Base-by-base conservation (phyloP, 2,329 filamentous ascomycete species). In the Diaporthe capsici region DNA sequence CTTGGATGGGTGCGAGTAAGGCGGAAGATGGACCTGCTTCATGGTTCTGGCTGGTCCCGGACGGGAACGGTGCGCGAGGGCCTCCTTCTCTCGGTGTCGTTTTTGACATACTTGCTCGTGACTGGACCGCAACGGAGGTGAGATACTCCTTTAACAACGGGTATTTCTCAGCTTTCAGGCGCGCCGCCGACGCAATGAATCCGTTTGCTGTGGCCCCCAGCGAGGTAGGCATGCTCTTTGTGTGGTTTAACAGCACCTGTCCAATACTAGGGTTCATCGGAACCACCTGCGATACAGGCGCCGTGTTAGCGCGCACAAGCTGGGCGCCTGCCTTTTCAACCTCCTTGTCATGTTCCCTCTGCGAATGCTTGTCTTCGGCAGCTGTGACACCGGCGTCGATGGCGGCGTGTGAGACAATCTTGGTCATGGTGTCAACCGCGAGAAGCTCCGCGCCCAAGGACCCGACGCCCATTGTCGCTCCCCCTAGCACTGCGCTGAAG, bases 121-220 rank as follows among this genome's bases (percentile, higher is more conserved):
- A 63, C 31, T 72, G 71, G 47, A 20, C 15, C 12, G 57, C 42
- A 25, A 72, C 31, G 4, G 71, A 61, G 25, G 57, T 28, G 4
- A 72, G 39, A 42, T 72, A 72, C 8, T 72, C 71, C 57, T 65
- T 72, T 10, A 65, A 6, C 39, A 72, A 34, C 13, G 71, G 71
- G 31, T 72, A 72, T 10, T 42, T 72, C 31, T 72, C 55, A 49
- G 57, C 57, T 20, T 51, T 60, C 12, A 72, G 44, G 25, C 71
- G 71, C 12, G 55, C 58, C 57, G 71, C 71, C n/a, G 71, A 72
- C 22, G 71, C 44, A 49, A 72, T 47, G 34, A 65, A n/a, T 7
- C 42, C 44, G 20, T 53, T 65, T 6, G 42, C 57, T 10, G 44
- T 49, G 28, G 71, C 13, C 9, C 57, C 44, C 4, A 65, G 39